A percentile compares a stretch with the other conserved stretches of the same genome.
These are phyloP conservation scores for Zostera marina DNA, from an alignment of 116 monocot genomes.

Conservation along the genomic window DNA sequence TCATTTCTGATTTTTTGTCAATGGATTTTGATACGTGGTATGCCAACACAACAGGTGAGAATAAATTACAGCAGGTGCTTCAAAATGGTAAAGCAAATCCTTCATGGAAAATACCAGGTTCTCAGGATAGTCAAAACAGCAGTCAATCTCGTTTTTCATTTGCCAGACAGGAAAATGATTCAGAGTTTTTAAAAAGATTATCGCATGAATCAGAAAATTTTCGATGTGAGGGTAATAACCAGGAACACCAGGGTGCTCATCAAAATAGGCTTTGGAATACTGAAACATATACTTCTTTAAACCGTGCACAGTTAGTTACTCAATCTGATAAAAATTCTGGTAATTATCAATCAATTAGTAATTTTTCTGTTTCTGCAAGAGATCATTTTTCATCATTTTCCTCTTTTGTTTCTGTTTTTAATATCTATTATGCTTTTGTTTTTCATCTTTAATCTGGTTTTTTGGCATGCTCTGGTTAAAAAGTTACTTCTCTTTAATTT, in stretches of 20 bases:
- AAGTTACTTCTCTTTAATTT: background rate
- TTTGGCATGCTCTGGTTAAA: background rate
- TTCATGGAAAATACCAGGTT: conserved; percentile 19
- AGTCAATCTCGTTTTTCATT: conserved; percentile 87
- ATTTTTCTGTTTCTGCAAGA: no score
- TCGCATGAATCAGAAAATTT: background rate
- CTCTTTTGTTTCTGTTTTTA: no score
- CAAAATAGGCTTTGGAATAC: conserved; percentile 13
- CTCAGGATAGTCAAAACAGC: conserved; percentile 27
- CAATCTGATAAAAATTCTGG: conserved; percentile 27
- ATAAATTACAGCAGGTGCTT: conserved; percentile 35
- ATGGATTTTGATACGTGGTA: conserved; percentile 88
- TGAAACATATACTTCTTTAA: conserved; percentile 8
- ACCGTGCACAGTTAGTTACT: conserved; percentile 7
- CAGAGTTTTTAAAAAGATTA: background rate
- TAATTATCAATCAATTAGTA: conserved; percentile 3
- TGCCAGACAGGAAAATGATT: conserved; percentile 49
- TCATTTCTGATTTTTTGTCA: conserved; percentile 60
- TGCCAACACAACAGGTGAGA: conserved; percentile 32
- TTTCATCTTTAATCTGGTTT: background rate
- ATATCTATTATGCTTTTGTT: background rate
- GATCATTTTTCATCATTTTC: no score
- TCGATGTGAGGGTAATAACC: background rate
- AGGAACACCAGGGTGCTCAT: background rate
- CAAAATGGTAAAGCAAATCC: conserved; percentile 20